A percentile compares a stretch with the other conserved stretches of the same genome.
Evolutionary conservation across 108 stramenopile species (phyloP).

Genomic region (Nitzschia sp.): DNA sequence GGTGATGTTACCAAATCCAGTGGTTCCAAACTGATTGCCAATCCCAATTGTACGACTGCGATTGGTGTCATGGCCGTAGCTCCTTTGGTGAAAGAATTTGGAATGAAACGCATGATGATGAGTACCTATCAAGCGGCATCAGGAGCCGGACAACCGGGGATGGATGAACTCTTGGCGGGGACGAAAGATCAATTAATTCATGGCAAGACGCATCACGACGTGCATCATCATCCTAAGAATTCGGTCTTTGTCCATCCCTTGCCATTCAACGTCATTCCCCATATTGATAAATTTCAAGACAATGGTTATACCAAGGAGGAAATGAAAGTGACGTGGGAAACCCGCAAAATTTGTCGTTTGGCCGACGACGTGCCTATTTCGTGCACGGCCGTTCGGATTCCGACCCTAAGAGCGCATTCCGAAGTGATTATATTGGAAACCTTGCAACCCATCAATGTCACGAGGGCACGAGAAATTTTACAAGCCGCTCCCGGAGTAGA

Average conservation of each 20-base stretch:
- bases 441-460: conserved; percentile 77
- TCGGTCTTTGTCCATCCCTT: conserved; percentile 95
- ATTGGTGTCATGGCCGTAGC: conserved; percentile 97
- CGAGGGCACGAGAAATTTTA: conserved; percentile 69
- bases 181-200: conserved; percentile 61
- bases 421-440: conserved; percentile 95
- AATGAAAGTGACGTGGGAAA: conserved; percentile 99
- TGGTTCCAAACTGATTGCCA: conserved; percentile 91
- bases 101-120: conserved; percentile 91
- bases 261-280: conserved; percentile 98
- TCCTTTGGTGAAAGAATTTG: conserved; percentile 91
- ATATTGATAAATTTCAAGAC: conserved; percentile 98
- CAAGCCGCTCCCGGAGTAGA: conserved; percentile 80
- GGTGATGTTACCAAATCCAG: conserved; percentile 74
- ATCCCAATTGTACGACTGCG: conserved; percentile 99
- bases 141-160: conserved; percentile 92
- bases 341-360: conserved; percentile 90
- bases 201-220: conserved; percentile 21
- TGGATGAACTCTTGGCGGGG: conserved; percentile 94
- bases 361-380: conserved; percentile 80
- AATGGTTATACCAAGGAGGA: conserved; percentile 99
- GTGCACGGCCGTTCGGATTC: conserved; percentile 97
- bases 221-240: too few species aligned
- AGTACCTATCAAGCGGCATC: conserved; percentile 95
- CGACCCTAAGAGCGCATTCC: conserved; percentile 96